Base-by-base conservation (phyloP, 139 green algal genomes). In the Chlorella sp. region DNA sequence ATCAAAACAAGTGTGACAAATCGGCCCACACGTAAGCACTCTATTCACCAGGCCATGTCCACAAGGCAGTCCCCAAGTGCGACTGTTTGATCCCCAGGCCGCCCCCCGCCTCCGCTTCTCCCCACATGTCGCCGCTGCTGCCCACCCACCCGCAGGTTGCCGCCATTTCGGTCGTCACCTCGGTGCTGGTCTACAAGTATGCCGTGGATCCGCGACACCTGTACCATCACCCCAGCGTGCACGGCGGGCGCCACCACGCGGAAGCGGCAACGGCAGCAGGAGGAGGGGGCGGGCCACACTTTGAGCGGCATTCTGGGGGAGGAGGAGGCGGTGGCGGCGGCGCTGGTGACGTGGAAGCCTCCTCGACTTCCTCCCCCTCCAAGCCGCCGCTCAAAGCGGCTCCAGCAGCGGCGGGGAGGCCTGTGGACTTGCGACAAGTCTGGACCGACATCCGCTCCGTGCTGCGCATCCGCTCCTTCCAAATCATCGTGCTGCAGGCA, bases 401-500 rank as follows among this genome's bases (percentile, higher is more conserved):
- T 26, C 11, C 21, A 4, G 64, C 21, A 2, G 64, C 11, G 7
- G 64, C 21, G 3, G 19, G 18, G 57, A n/a, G 48, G 19, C 28
- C 82, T 1, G 1, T 34, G 60, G 3, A n/a, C 12, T 34, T 14
- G 32, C 57, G 82, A 2, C 48, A 14, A 15, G 68, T 92, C n/a
- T 83, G 26, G 78, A 22, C 53, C 1, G 84, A 94, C 42, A 68
- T 94, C 12, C 28, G 53, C 19, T n/a, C 21, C 21, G 89, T 95
- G 34, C 80, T 96, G 79, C 28, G 76, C 34, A 94, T 96, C 34
- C 89, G 90, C 21, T 95, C 93, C 14, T 96, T 96, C 85, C 91
- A 92, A 57, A 84, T 96, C 95, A 98, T 92, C 19, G 68, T 88
- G 66, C 66, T 81, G 28, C 84, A 88, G 82, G 82, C 57, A 71